Conservation (phyloP, 2,329 filamentous ascomycete genomes). For the Fusarium nurragi region DNA sequence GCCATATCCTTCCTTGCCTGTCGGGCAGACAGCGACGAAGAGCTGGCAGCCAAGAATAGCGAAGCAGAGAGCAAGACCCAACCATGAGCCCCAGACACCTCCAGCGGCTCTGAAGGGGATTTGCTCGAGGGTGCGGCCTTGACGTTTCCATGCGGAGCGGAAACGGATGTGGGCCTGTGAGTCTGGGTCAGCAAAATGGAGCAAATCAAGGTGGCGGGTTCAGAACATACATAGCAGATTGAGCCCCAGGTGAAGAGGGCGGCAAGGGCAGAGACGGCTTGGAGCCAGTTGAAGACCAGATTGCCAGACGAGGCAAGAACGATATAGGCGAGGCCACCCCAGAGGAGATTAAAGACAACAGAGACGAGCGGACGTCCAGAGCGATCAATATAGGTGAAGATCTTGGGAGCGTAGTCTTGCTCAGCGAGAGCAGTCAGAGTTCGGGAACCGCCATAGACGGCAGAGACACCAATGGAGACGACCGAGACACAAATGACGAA, state of each 20-base stretch:
- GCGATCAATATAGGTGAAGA: conserved; percentile 64
- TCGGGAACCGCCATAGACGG: conserved; percentile 64
- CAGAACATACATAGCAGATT: conserved; percentile 59
- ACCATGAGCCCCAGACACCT: conserved; percentile 69
- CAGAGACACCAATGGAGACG: conserved; percentile 63
- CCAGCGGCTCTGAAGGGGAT: conserved; percentile 69
- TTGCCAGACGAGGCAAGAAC: conserved; percentile 57
- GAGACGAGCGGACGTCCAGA: conserved; percentile 61
- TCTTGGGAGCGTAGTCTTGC: conserved; percentile 63
- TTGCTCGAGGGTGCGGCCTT: conserved; percentile 70
- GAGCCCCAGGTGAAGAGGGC: conserved; percentile 73
- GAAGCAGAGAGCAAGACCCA: conserved; percentile 67
- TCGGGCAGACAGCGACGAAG: conserved; percentile 58
- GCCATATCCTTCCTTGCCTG: conserved; percentile 44
- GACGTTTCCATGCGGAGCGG: conserved; percentile 66
- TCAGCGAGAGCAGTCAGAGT: conserved; percentile 65
- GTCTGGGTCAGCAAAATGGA: not conserved
- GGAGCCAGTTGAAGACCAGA: conserved; percentile 70
- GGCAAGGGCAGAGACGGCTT: conserved; percentile 69
- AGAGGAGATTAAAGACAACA: conserved; percentile 57
- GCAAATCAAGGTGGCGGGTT: accelerated
- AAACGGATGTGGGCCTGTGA: conserved; percentile 67
- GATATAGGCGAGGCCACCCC: conserved; percentile 60
- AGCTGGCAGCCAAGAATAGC: conserved; percentile 63
- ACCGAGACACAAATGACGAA: conserved; percentile 63